phyloP scores from a whole-genome alignment of 345 rosid genomes.

The Aegle marmelos region DNA sequence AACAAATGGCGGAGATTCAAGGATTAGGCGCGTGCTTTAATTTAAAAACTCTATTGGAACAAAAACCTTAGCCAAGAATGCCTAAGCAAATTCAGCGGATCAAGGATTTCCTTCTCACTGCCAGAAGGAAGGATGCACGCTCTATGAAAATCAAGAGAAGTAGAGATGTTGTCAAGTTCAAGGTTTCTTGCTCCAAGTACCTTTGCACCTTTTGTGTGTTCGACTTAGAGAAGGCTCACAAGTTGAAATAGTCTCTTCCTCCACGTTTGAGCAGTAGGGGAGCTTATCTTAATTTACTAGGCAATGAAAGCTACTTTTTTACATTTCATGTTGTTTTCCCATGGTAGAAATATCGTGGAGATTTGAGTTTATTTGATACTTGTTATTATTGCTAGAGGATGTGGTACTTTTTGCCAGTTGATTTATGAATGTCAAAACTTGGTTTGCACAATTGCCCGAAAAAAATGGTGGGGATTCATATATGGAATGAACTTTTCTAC shows the following conservation, averaged over 20 bases:
- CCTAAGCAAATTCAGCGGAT: constrained; percentile 95
- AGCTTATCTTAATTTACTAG: background rate
- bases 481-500: no score
- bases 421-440: background rate
- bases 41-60: no score
- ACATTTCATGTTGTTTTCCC: background rate
- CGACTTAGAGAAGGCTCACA: constrained; percentile 87
- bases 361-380: background rate
- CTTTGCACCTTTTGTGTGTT: constrained; percentile 86
- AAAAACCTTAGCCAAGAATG: no score
- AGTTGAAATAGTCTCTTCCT: constrained; percentile 94
- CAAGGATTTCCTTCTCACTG: constrained; percentile 94
- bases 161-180: constrained; percentile 80
- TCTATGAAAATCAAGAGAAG: constrained; percentile 90
- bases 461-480: no score
- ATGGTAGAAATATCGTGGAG: no score
- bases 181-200: constrained; percentile 90
- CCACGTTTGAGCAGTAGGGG: constrained; percentile 72
- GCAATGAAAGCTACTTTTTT: constrained; percentile 6
- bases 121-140: constrained; percentile 90
- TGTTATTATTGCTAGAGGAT: background rate
- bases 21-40: no score
- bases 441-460: background rate
- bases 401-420: background rate
- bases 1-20: no score